Percentiles rank a stretch among this genome's conserved stretches.
These are phyloP conservation scores for Amaranthus palmeri DNA, from an alignment of 148 eudicot genomes.

Conservation along the genomic window DNA sequence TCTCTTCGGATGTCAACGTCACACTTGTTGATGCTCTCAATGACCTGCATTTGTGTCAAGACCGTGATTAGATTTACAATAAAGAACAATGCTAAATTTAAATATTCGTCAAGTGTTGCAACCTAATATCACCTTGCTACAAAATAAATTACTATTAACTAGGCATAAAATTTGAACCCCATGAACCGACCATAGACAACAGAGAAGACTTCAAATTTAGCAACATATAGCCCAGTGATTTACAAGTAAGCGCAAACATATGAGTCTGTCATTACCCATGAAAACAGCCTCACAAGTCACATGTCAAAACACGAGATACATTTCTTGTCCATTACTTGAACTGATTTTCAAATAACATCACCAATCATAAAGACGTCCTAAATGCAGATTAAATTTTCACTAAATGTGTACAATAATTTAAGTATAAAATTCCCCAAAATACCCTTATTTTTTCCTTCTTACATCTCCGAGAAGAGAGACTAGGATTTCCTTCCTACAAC, in stretches of 20 bases:
- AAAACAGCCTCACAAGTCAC: not conserved
- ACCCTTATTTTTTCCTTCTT: no score
- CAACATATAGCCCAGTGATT: not conserved
- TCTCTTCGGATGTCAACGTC: slow-evolving; percentile 95
- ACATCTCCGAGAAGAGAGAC: no score
- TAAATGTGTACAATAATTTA: no score
- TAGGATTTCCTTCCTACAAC: no score
- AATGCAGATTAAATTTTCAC: no score
- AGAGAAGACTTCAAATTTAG: not conserved
- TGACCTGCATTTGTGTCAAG: slow-evolving; percentile 50
- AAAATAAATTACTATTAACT: not conserved
- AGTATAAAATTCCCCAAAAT: no score
- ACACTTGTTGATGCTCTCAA: slow-evolving; percentile 93
- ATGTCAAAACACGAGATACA: not conserved
- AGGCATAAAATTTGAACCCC: not conserved
- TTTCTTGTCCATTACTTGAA: not conserved
- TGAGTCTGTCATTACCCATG: not conserved
- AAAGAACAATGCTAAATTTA: not conserved
- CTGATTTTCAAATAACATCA: not conserved
- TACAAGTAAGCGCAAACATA: not conserved
- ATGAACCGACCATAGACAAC: not conserved
- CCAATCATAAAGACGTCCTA: not conserved
- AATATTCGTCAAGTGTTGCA: not conserved
- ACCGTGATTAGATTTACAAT: not conserved
- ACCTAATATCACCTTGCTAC: not conserved